Percentiles rank a stretch among this genome's conserved stretches.
Conservation (phyloP, 257 asterid species). For the Cruciata laevipes region DNA sequence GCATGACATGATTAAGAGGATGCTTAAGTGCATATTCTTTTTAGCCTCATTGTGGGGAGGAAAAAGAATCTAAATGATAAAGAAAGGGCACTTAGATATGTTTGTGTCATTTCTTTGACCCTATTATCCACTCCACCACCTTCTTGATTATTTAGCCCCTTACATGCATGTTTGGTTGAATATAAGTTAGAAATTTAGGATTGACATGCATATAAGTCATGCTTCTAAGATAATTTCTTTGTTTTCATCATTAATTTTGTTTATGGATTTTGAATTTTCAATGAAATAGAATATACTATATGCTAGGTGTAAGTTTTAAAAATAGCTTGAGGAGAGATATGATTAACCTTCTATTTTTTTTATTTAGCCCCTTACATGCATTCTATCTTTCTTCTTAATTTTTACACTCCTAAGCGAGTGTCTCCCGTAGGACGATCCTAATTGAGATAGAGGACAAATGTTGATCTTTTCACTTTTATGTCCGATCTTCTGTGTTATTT, state of each 20-base stretch:
- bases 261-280: background rate
- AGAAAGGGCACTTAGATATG: conserved; percentile 1
- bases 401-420: too few species aligned
- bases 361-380: too few species aligned
- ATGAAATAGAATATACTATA: too few species aligned
- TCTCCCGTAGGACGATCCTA: too few species aligned
- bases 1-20: conserved; percentile 25
- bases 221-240: background rate
- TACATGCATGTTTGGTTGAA: too few species aligned
- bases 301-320: too few species aligned
- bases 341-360: too few species aligned
- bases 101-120: conserved; percentile 4
- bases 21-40: conserved; percentile 19
- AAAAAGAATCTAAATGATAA: conserved; percentile 12
- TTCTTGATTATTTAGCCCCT: background rate
- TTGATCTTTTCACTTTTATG: too few species aligned
- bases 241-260: background rate
- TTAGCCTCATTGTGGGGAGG: conserved; percentile 30
- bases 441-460: too few species aligned
- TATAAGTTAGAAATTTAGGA: background rate
- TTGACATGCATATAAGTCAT: background rate
- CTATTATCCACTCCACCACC: background rate
- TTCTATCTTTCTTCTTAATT: too few species aligned
- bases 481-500: too few species aligned
- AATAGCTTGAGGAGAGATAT: too few species aligned